Evolutionary conservation across 495 filamentous ascomycete genomes (phyloP), one percentile per base, ranked within the genome.

Genomic region (Ramalina peruviana): DNA sequence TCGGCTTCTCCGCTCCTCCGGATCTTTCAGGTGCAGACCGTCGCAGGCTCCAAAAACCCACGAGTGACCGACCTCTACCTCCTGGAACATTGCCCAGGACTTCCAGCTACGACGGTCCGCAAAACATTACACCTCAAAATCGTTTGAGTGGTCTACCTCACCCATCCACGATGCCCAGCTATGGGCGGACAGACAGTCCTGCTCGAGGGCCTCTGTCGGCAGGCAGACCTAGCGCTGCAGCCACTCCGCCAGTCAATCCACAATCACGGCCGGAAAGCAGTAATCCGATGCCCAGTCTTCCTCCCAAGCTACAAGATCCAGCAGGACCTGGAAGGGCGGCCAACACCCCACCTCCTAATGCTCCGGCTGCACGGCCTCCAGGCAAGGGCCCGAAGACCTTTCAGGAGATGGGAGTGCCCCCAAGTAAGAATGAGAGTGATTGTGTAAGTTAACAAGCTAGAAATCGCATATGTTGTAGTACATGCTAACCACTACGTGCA

Each of bases 401-500:
- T 62, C 90, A 96, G 60, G 88, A 90, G 60, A 98, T 98, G 92
- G 90, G 90, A 47, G 87, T 98, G 55, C 85, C 86, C 13, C 72
- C 76, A 56, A 80, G 72, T 26, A 85, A 86, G 62, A 74, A 83
- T 52, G 85, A 94, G 33, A 75, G 74, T 54, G 90, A 97, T 64
- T 98, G 92, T 66, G 92, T 95, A 82, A 79, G 89, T 75, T 15
- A 1, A n/a, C 10, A 17, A 41, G 21, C 40, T 23, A 19, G 40
- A 13, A 11, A 1, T 7, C 15, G 40, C 21, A 41, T 10, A 6
- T 11, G 12, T 13, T 16, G 40, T n/a, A 45, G 19, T 20, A 19
- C 7, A 5, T 45, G 21, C 21, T 20, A 25, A 45, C 15, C 20
- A 7, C 27, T 9, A 9, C 19, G 17, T 23, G 3, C 17, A 45